These are phyloP conservation scores for Colletotrichum sidae DNA, from an alignment of 2,329 filamentous ascomycete genomes.

Conservation along the genomic window DNA sequence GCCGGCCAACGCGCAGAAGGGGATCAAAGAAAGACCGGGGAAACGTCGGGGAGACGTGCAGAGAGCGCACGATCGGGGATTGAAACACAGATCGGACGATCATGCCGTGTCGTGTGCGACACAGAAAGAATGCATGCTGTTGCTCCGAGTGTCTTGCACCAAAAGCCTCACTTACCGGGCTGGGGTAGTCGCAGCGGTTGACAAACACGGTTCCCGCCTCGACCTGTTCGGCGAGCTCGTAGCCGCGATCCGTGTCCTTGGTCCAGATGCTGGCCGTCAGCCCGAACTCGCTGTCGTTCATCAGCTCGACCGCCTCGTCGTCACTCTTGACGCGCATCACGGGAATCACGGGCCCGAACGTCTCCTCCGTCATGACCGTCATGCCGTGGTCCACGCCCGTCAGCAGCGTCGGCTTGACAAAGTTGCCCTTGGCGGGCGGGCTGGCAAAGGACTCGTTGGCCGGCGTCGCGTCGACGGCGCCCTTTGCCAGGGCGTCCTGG, in stretches of 20 bases:
- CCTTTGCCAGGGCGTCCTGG: conserved; percentile 83
- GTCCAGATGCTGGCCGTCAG: conserved; percentile 98
- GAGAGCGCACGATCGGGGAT: conserved; percentile 4
- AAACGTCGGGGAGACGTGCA: conserved; percentile 26
- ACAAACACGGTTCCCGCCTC: conserved; percentile 97
- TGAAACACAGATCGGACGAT: conserved; percentile 9
- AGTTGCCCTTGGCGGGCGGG: conserved; percentile 84
- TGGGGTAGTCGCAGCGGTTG: conserved; percentile 92
- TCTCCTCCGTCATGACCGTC: conserved; percentile 93
- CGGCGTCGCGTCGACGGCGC: conserved; percentile 86
- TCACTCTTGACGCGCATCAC: conserved; percentile 88
- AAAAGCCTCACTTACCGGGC: conserved; percentile 73
- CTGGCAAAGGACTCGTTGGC: conserved; percentile 81
- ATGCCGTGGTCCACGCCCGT: conserved; percentile 84
- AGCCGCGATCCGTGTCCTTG: conserved; percentile 81
- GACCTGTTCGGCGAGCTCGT: conserved; percentile 81
- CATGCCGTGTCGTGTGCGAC: background rate
- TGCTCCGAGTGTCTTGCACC: background rate
- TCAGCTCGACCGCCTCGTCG: conserved; percentile 82
- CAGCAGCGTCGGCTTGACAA: conserved; percentile 86
- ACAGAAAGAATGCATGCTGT: background rate
- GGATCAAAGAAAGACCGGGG: background rate
- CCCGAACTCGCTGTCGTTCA: conserved; percentile 96
- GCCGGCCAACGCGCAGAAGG: too few relatives aligned
- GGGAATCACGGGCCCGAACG: conserved; percentile 92